Percentiles rank a stretch among this genome's conserved stretches.
Evolutionary conservation across 768 basidiomycete genomes (phyloP).

Genomic region (Sistotremastrum niveocremeum): DNA sequence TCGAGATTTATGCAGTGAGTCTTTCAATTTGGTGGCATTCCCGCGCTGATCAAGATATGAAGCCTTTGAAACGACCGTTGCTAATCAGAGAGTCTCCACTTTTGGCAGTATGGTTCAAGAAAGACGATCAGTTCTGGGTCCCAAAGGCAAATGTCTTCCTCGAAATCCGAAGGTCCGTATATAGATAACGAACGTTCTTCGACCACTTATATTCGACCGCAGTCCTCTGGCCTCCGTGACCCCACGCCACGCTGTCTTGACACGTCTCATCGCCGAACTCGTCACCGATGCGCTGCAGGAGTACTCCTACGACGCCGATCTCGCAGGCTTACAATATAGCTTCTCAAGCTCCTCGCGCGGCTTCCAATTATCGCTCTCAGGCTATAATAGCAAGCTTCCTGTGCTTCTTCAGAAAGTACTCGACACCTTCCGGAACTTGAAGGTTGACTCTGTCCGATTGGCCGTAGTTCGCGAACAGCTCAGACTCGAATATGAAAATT

Average conservation of each 20-base stretch:
- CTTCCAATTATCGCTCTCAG: slow-evolving; percentile 51
- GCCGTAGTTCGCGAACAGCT: slow-evolving; percentile 80
- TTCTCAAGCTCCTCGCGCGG: slow-evolving; percentile 52
- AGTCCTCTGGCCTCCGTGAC: background rate
- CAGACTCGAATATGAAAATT: slow-evolving; percentile 68
- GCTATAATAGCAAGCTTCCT: slow-evolving; percentile 87
- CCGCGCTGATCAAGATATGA: slow-evolving; percentile 4
- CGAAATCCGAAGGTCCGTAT: slow-evolving; percentile 54
- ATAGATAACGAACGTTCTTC: background rate
- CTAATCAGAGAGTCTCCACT: slow-evolving; percentile 60
- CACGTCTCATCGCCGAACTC: slow-evolving; percentile 68
- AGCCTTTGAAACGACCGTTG: slow-evolving; percentile 66
- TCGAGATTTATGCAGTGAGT: slow-evolving; percentile 46
- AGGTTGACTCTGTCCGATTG: slow-evolving; percentile 58
- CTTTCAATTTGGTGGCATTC: background rate
- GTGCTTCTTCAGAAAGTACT: slow-evolving; percentile 62
- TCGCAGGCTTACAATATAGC: slow-evolving; percentile 75
- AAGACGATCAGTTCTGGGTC: slow-evolving; percentile 93
- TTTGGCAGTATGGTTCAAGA: slow-evolving; percentile 88
- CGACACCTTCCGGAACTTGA: slow-evolving; percentile 48
- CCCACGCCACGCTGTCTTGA: background rate
- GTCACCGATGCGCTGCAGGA: slow-evolving; percentile 84
- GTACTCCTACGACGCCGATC: slow-evolving; percentile 82
- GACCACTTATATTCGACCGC: background rate
- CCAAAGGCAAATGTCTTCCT: slow-evolving; percentile 75